A percentile compares a stretch with the other conserved stretches of the same genome.
Conservation (phyloP, 73 alveolate genomes). For the Paramecium sonneborni region DNA sequence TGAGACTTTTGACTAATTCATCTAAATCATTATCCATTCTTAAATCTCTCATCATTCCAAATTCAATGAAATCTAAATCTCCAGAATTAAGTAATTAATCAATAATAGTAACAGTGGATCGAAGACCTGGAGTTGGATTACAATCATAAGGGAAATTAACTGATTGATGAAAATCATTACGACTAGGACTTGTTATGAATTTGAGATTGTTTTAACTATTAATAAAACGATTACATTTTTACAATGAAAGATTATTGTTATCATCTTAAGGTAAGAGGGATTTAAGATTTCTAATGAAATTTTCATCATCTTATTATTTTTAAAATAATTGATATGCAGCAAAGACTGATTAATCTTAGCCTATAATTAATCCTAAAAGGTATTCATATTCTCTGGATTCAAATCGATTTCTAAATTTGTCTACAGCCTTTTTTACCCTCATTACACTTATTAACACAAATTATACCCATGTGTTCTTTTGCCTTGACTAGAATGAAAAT, state of each 20-base stretch:
- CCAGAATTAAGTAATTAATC: neutral
- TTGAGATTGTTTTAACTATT: neutral
- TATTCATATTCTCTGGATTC: conserved; percentile 42
- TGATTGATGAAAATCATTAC: conserved; percentile 5
- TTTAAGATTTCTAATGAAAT: neutral
- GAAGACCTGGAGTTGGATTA: conserved; percentile 7
- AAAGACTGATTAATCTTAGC: conserved; percentile 3
- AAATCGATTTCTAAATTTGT: neutral
- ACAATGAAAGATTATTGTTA: conserved; percentile 20
- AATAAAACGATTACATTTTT: neutral
- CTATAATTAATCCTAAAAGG: conserved; percentile 10
- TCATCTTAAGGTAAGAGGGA: neutral
- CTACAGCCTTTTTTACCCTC: conserved; percentile 44
- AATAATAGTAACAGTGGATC: neutral
- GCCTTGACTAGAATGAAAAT: conserved; percentile 48
- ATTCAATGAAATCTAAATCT: neutral
- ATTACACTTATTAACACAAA: neutral
- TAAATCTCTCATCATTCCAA: neutral
- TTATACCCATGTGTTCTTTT: conserved; percentile 54
- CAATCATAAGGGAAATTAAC: neutral
- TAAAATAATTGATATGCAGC: conserved; percentile 11
- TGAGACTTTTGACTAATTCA: neutral
- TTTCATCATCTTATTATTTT: conserved; percentile 8
- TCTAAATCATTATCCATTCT: neutral
- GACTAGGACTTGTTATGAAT: conserved; percentile 13